A percentile compares a stretch with the other conserved stretches of the same genome.
phyloP scores from a whole-genome alignment of 257 asterid species.

The Perilla frutescens region DNA sequence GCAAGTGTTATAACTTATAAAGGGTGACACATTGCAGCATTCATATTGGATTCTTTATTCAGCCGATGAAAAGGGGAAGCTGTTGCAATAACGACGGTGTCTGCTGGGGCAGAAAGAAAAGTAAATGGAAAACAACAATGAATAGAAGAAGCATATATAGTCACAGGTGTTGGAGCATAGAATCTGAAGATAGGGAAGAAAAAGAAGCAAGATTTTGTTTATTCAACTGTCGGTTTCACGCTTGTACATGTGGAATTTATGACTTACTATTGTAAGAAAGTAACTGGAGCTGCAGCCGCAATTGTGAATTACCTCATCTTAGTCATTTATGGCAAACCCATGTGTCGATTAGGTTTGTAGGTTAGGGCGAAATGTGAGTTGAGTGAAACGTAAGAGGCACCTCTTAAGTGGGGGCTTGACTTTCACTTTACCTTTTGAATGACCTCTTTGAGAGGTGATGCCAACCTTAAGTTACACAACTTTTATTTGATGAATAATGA shows the following conservation, averaged over 20 bases:
- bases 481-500: not conserved
- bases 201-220: conserved; percentile 1
- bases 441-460: conserved; percentile 36
- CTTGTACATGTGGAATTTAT: not conserved
- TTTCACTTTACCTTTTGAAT: not conserved
- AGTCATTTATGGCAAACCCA: too few species aligned
- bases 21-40: too few species aligned
- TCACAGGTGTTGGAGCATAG: not conserved
- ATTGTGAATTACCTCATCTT: not conserved
- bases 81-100: too few species aligned
- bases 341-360: too few species aligned
- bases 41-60: too few species aligned
- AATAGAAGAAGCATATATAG: too few species aligned
- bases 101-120: too few species aligned
- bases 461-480: conserved; percentile 37
- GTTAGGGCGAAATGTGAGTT: too few species aligned
- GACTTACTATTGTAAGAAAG: not conserved
- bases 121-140: too few species aligned
- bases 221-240: not conserved
- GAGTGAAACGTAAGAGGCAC: conserved; percentile 18
- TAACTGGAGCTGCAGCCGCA: not conserved
- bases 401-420: conserved; percentile 6
- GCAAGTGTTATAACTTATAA: too few species aligned
- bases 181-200: conserved; percentile 18
- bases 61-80: too few species aligned